phyloP scores from a whole-genome alignment of 352 stramenopile genomes.

The Phytophthora foliorum region DNA sequence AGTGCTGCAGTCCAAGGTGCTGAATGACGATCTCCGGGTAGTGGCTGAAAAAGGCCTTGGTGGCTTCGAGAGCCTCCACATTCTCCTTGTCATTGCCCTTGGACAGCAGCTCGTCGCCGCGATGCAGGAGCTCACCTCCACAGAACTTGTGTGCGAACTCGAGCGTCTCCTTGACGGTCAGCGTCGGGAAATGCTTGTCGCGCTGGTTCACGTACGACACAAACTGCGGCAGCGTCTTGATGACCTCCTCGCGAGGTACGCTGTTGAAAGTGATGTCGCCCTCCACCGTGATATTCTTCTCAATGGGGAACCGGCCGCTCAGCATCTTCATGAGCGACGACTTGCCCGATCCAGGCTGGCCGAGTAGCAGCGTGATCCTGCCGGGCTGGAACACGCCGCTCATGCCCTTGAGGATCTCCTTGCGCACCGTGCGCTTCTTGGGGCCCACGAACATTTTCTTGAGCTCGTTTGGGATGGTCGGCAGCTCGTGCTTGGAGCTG shows the following conservation, averaged over 20 bases:
- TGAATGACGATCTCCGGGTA: slow-evolving; percentile 53
- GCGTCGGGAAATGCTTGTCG: slow-evolving; percentile 59
- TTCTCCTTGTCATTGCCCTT: too few species aligned
- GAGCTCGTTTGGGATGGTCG: too few species aligned
- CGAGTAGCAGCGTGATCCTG: slow-evolving; percentile 43
- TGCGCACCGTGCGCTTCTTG: slow-evolving; percentile 39
- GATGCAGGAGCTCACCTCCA: too few species aligned
- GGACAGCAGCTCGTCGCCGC: too few species aligned
- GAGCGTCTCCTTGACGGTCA: slow-evolving; percentile 68
- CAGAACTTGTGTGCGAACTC: slow-evolving; percentile 55
- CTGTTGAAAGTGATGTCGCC: slow-evolving; percentile 47
- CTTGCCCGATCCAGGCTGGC: too few species aligned
- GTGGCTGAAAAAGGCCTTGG: too few species aligned
- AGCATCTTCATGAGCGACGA: slow-evolving; percentile 53
- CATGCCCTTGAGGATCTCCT: slow-evolving; percentile 48
- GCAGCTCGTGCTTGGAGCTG: slow-evolving; percentile 35
- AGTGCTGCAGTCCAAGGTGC: slow-evolving; percentile 53
- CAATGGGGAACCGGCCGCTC: slow-evolving; percentile 37
- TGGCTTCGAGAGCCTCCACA: too few species aligned
- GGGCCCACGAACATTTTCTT: slow-evolving; percentile 39
- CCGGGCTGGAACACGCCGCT: slow-evolving; percentile 41
- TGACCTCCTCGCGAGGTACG: slow-evolving; percentile 31
- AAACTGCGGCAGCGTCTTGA: slow-evolving; percentile 47
- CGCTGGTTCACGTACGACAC: slow-evolving; percentile 59
- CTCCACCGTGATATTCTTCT: slow-evolving; percentile 44